Evolutionary conservation across 768 basidiomycete species (phyloP).

Genomic region (Lentinus brumalis): DNA sequence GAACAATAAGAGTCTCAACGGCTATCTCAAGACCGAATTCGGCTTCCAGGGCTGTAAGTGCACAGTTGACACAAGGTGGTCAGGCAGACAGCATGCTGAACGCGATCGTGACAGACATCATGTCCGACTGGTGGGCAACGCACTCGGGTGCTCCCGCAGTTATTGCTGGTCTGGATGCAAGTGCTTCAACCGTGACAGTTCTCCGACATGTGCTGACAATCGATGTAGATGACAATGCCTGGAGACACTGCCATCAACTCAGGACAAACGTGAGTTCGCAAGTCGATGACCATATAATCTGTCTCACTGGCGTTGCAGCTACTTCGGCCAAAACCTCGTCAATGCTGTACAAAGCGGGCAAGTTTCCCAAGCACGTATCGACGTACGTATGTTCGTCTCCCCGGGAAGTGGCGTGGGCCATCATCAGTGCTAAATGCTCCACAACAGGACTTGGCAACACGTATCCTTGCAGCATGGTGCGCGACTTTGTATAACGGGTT

Average conservation of each 20-base stretch:
- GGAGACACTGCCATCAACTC: slow-evolving; percentile 48
- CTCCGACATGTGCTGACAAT: neutral
- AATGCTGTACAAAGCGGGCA: slow-evolving; percentile 60
- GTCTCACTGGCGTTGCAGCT: slow-evolving; percentile 30
- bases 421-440: too few relatives aligned
- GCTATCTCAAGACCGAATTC: slow-evolving; percentile 43
- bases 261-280: slow-evolving; percentile 18
- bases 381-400: slow-evolving; percentile 24
- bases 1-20: slow-evolving; percentile 68
- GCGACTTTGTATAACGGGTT: slow-evolving; percentile 2
- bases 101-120: slow-evolving; percentile 43
- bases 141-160: slow-evolving; percentile 55
- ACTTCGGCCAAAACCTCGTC: slow-evolving; percentile 64
- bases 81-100: too few relatives aligned
- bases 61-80: too few relatives aligned
- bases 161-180: slow-evolving; percentile 62
- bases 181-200: slow-evolving; percentile 17
- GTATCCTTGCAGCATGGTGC: slow-evolving; percentile 67
- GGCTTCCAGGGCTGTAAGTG: slow-evolving; percentile 42
- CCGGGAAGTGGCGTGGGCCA: too few relatives aligned
- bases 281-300: neutral
- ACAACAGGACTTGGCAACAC: slow-evolving; percentile 60
- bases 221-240: slow-evolving; percentile 68
- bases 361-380: slow-evolving; percentile 59
- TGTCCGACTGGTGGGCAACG: slow-evolving; percentile 77